Conservation (phyloP, 2,329 filamentous ascomycete species). For the Myriosclerotinia curreyana region DNA sequence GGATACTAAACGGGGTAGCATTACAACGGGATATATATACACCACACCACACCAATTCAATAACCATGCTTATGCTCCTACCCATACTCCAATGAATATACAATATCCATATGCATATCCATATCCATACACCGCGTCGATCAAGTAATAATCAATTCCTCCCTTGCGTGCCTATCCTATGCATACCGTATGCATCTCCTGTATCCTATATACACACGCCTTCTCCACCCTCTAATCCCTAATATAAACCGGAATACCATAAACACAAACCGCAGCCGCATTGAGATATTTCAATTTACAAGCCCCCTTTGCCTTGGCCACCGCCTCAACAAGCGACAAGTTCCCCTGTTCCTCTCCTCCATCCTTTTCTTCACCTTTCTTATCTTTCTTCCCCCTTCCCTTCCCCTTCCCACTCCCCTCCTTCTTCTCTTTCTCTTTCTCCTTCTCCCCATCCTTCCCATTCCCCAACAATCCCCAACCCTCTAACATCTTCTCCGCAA, state of each 20-base stretch:
- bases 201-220: background rate
- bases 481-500: slow-evolving; percentile 74
- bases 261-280: slow-evolving; percentile 88
- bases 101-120: background rate
- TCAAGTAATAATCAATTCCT: background rate
- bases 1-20: background rate
- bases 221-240: slow-evolving; percentile 21
- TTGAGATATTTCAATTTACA: slow-evolving; percentile 90
- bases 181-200: background rate
- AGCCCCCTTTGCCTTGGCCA: slow-evolving; percentile 69
- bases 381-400: slow-evolving; percentile 38
- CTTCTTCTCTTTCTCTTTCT: slow-evolving; percentile 37
- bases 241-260: slow-evolving; percentile 80
- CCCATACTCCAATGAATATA: background rate
- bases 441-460: slow-evolving; percentile 35
- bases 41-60: background rate
- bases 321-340: slow-evolving; percentile 73
- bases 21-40: background rate
- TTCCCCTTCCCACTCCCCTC: slow-evolving; percentile 28
- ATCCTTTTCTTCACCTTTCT: slow-evolving; percentile 31
- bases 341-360: slow-evolving; percentile 39
- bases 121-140: background rate
- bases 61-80: background rate
- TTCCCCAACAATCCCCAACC: slow-evolving; percentile 70
- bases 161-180: background rate